Percentiles rank a stretch among this genome's conserved stretches.
phyloP scores from a whole-genome alignment of 495 filamentous ascomycete genomes.

The Podospora tetraspora region DNA sequence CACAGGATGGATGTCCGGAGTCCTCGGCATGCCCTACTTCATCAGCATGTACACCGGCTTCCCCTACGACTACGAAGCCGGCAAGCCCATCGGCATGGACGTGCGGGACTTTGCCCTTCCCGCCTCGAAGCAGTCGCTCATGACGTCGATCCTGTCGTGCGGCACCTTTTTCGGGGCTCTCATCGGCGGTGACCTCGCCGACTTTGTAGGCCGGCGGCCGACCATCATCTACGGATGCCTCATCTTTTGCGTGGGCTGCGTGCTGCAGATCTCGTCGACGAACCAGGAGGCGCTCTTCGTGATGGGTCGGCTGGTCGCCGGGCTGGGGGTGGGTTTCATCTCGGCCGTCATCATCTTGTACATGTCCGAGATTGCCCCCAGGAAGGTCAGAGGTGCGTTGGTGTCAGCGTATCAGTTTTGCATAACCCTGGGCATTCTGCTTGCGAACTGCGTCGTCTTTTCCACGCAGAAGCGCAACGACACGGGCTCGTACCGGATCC shows the following conservation, averaged over 20 bases:
- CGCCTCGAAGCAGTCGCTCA: constrained; percentile 52
- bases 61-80: constrained; percentile 50
- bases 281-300: constrained; percentile 46
- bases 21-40: constrained; percentile 51
- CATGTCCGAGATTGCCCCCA: constrained; percentile 64
- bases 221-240: constrained; percentile 62
- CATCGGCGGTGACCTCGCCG: constrained; percentile 62
- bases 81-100: constrained; percentile 32
- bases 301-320: constrained; percentile 62
- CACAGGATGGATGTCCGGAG: constrained; percentile 59
- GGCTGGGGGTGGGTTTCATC: constrained; percentile 68
- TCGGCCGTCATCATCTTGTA: constrained; percentile 68
- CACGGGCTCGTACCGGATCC: constrained; percentile 66
- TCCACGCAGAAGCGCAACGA: constrained; percentile 57
- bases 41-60: constrained; percentile 60
- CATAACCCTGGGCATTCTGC: constrained; percentile 66
- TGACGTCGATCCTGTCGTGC: constrained; percentile 66
- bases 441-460: constrained; percentile 69
- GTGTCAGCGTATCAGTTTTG: constrained; percentile 76
- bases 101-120: constrained; percentile 26
- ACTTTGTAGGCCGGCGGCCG: constrained; percentile 60
- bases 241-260: constrained; percentile 59
- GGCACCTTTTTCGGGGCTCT: constrained; percentile 74
- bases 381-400: constrained; percentile 64
- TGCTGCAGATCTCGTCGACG: constrained; percentile 50